Base-by-base conservation (phyloP, 2,329 filamentous ascomycete genomes). In the Celoporthe dispersa region DNA sequence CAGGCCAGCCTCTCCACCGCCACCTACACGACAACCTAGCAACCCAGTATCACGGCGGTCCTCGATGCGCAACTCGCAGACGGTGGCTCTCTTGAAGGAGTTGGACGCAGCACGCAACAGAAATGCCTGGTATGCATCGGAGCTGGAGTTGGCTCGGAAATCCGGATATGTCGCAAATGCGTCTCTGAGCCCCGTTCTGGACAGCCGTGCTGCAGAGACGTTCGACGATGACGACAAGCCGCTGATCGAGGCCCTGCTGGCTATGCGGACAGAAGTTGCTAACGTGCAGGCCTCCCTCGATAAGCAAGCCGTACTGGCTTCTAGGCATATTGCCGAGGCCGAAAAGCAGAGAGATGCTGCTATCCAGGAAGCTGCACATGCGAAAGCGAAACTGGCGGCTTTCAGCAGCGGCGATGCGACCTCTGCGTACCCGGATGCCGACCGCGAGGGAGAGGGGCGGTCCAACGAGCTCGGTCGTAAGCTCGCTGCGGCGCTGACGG, bases 81-180 rank as follows among this genome's bases (percentile, higher is more conserved):
- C 91, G 1, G 91, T 93, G 73, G 90, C 92, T 0, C 80, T 98
- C 16, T 85, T 93, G 19, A 95, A 96, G 78, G 96, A 99, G 78
- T 85, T 99, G 2, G 95, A 99, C 78, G 86, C 90, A 11, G 87
- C 91, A 3, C 93, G 93, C 76, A 96, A 92, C 77, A 89, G 92
- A 66, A 98, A 97, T 80, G 95, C 95, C 0, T 99, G 96, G 96
- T 98, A 97, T 80, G 94, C 94, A 9, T 98, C 95, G 0, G 96
- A 99, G 80, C 85, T 99, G 61, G 94, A 97, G 70, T 84, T 99
- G 73, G 97, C 96, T 8, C 90, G 92, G 64, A 97, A 97, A 80
- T 89, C 93, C 55, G 96, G 96, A 6, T 99, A 98, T 77, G 86
- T 89, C 8, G 88, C 93, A 22, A 94, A 88, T 72, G 84, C 89